Conservation (phyloP, 768 basidiomycete genomes). For the Lentinula lateritia region DNA sequence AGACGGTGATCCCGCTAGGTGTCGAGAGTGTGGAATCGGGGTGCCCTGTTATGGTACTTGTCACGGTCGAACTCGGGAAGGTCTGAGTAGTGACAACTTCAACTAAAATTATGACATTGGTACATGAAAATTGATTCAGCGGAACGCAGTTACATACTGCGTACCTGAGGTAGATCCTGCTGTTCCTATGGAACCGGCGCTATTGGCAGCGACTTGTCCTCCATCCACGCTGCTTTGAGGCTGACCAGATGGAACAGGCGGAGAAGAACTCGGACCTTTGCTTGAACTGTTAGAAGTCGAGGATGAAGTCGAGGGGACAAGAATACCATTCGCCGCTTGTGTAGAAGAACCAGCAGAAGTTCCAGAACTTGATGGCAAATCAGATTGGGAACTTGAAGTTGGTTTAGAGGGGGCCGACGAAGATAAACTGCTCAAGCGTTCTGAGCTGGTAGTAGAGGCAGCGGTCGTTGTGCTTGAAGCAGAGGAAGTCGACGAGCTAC, state of each 20-base stretch:
- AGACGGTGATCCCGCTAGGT: slow-evolving; percentile 33
- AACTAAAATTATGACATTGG: neutral
- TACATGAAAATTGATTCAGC: slow-evolving; percentile 6
- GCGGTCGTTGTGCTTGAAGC: neutral
- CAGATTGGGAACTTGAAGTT: neutral
- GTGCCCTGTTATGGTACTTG: slow-evolving; percentile 35
- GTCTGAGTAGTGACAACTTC: slow-evolving; percentile 6
- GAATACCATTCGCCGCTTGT: slow-evolving; percentile 2
- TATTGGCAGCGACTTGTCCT: neutral
- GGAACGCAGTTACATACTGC: neutral
- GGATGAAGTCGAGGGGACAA: neutral
- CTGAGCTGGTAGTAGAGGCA: neutral
- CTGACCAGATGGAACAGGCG: neutral
- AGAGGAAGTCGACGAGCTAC: neutral
- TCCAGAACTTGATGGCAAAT: neutral
- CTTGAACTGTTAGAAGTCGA: slow-evolving; percentile 1
- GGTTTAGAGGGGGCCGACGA: neutral
- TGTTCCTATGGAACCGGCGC: neutral
- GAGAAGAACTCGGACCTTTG: neutral
- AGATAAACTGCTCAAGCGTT: neutral
- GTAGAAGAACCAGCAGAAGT: neutral
- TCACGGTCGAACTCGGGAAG: slow-evolving; percentile 21
- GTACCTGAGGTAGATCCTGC: slow-evolving; percentile 6
- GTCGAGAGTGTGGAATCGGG: slow-evolving; percentile 38
- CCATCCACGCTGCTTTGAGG: neutral